Evolutionary conservation across 2,329 filamentous ascomycete species (phyloP).

Genomic region (Xenoacremonium recifei): DNA sequence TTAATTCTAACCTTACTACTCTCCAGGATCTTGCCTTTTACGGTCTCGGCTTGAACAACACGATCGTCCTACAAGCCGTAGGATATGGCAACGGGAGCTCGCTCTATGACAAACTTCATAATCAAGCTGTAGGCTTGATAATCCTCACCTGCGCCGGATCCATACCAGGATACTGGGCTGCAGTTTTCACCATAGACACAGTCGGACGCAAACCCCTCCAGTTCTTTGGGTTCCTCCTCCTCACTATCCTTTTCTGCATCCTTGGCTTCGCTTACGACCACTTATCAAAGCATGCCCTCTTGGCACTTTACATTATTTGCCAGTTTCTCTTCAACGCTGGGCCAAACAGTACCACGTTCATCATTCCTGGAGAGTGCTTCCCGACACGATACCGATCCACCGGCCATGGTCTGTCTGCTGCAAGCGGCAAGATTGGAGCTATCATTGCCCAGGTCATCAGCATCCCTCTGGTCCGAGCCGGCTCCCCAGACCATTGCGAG

Average conservation of each 20-base stretch:
- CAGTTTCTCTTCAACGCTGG: constrained; percentile 69
- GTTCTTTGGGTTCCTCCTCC: constrained; percentile 57
- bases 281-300: constrained; percentile 47
- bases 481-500: constrained; percentile 47
- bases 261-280: constrained; percentile 59
- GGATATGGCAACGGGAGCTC: constrained; percentile 64
- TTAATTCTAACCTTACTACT: constrained; percentile 10
- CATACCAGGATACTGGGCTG: constrained; percentile 78
- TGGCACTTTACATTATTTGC: constrained; percentile 61
- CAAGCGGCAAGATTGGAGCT: constrained; percentile 65
- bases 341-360: constrained; percentile 65
- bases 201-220: constrained; percentile 77
- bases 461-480: constrained; percentile 59
- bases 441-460: constrained; percentile 67
- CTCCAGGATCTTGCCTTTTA: constrained; percentile 64
- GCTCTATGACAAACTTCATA: constrained; percentile 68
- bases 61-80: constrained; percentile 68
- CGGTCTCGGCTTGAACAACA: constrained; percentile 73
- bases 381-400: constrained; percentile 62
- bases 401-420: constrained; percentile 64
- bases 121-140: constrained; percentile 73
- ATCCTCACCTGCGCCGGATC: constrained; percentile 76
- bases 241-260: constrained; percentile 61
- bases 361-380: constrained; percentile 64
- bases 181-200: constrained; percentile 70